A percentile compares a stretch with the other conserved stretches of the same genome.
Conservation (phyloP, 2,329 filamentous ascomycete species). For the Colletotrichum costaricense region DNA sequence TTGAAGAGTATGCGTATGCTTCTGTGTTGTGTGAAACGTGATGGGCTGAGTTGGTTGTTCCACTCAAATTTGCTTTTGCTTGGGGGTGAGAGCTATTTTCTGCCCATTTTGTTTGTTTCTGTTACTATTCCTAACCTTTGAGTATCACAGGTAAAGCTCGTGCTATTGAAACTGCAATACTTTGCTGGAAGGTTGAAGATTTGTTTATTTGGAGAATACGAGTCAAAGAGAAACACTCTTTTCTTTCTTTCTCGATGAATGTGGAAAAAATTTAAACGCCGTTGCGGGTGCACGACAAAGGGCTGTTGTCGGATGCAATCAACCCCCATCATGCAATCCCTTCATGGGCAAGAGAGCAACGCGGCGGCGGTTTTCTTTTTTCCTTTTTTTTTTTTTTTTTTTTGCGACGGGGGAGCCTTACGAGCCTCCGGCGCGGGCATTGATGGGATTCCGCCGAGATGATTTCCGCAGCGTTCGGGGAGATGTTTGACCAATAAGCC, state of each 20-base stretch:
- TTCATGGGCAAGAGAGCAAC: neutral
- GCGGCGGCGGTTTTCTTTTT: neutral
- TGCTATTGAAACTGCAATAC: neutral
- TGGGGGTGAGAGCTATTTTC: neutral
- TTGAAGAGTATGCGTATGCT: neutral
- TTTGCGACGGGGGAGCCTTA: neutral
- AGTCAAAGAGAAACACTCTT: neutral
- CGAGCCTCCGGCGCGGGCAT: neutral
- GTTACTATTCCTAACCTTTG: neutral
- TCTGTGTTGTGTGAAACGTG: neutral
- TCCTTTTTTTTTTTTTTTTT: neutral
- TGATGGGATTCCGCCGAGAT: conserved; percentile 9
- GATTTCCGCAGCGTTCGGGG: neutral
- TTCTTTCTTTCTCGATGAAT: neutral
- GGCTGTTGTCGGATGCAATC: neutral
- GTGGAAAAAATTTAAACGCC: neutral
- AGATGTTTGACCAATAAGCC: neutral
- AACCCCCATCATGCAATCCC: neutral
- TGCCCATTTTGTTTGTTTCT: neutral
- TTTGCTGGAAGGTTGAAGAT: neutral
- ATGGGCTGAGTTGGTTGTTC: neutral
- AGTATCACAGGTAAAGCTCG: neutral
- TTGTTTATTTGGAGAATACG: neutral
- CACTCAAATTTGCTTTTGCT: neutral
- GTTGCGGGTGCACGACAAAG: neutral